phyloP scores from a whole-genome alignment of 192 early-diverging fungal species.

The Coemansia interrupta region DNA sequence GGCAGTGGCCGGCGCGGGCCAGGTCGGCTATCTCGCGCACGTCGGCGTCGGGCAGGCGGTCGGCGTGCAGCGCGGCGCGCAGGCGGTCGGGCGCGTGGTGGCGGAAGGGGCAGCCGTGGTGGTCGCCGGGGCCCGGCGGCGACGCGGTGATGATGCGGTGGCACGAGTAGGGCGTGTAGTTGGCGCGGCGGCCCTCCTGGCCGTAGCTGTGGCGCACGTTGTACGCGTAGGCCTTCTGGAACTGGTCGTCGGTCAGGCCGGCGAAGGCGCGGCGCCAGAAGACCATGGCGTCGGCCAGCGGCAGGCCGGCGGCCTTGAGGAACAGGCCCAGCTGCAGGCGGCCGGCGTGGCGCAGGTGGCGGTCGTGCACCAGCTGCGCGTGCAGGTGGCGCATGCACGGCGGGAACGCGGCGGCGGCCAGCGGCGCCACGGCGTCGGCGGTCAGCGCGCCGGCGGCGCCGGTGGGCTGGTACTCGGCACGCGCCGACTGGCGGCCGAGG shows the following conservation, averaged over 20 bases:
- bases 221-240: constrained; percentile 91
- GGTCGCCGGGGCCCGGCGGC: constrained; percentile 75
- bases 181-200: constrained; percentile 79
- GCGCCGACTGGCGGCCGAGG: constrained; percentile 76
- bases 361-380: constrained; percentile 62
- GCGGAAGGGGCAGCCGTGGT: constrained; percentile 95
- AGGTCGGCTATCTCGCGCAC: constrained; percentile 64
- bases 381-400: constrained; percentile 89
- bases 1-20: constrained; percentile 74
- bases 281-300: constrained; percentile 82
- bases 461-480: constrained; percentile 61
- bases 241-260: constrained; percentile 80
- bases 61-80: constrained; percentile 55
- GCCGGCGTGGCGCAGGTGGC: constrained; percentile 81
- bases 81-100: constrained; percentile 70
- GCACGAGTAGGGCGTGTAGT: constrained; percentile 82
- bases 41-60: constrained; percentile 60
- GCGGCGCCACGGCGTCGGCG: constrained; percentile 65
- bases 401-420: constrained; percentile 75
- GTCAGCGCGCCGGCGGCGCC: constrained; percentile 56
- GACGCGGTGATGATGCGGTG: constrained; percentile 79
- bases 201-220: constrained; percentile 97
- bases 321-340: constrained; percentile 92
- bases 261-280: constrained; percentile 89
- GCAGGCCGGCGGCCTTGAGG: constrained; percentile 89